These are phyloP conservation scores for Nissolia schottii DNA, from an alignment of 306 rosid genomes.

Conservation along the genomic window DNA sequence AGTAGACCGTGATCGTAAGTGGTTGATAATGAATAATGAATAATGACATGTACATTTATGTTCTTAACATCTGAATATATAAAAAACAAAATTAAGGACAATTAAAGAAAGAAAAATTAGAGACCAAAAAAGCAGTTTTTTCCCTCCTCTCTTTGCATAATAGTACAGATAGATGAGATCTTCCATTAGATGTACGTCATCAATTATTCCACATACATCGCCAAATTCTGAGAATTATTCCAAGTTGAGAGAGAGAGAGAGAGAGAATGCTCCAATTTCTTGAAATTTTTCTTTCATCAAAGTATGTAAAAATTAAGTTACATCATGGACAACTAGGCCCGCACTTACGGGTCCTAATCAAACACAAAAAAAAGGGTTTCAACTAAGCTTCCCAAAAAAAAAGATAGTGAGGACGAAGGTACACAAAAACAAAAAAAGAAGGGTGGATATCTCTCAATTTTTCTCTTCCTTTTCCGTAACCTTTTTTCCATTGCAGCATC, in stretches of 20 bases:
- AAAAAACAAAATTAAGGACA: too few relatives aligned
- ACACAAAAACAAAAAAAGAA: slow-evolving; percentile 27
- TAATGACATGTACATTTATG: too few relatives aligned
- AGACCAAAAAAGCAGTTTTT: too few relatives aligned
- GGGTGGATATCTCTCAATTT: slow-evolving; percentile 15
- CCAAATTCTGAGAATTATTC: slow-evolving; percentile 14
- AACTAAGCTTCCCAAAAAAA: slow-evolving; percentile 14
- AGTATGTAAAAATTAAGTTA: slow-evolving; percentile 34
- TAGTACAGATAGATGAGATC: too few relatives aligned
- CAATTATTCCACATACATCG: not conserved
- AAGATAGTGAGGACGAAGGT: slow-evolving; percentile 20
- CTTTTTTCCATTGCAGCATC: slow-evolving; percentile 24
- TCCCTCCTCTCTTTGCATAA: too few relatives aligned
- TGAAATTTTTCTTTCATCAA: slow-evolving; percentile 15
- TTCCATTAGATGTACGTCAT: not conserved
- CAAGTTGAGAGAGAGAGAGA: not conserved
- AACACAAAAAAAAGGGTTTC: not conserved
- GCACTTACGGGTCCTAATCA: slow-evolving; percentile 27
- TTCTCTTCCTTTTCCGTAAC: slow-evolving; percentile 16
- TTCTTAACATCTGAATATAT: too few relatives aligned
- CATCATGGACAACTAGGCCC: slow-evolving; percentile 26
- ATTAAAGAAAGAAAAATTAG: too few relatives aligned
- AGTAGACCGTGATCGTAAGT: too few relatives aligned
- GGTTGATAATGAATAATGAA: too few relatives aligned
- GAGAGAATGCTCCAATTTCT: not conserved